These are phyloP conservation scores for Xerocomus subilludens DNA, from an alignment of 1,284 basidiomycete genomes.

Conservation along the genomic window DNA sequence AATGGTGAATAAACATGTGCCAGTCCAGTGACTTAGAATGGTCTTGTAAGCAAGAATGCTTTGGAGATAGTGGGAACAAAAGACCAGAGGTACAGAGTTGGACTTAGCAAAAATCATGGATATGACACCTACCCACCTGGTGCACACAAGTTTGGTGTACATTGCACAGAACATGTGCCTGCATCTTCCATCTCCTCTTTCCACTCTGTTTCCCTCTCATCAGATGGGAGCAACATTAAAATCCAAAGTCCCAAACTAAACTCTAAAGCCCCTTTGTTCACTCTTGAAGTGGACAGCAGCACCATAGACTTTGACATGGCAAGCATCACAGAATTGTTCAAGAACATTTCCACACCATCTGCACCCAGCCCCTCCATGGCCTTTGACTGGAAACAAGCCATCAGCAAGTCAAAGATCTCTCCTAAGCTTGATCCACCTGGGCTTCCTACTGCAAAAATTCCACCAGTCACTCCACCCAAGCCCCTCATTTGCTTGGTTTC, in stretches of 20 bases:
- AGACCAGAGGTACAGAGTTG: no score
- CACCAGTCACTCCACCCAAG: conserved; percentile 49
- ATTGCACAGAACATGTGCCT: conserved; percentile 62
- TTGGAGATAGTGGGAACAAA: no score
- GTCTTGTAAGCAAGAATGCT: no score
- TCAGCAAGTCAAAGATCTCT: conserved; percentile 40
- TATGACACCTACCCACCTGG: conserved; percentile 66
- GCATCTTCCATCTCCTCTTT: conserved; percentile 82
- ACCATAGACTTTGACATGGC: conserved; percentile 61
- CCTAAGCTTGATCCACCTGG: conserved; percentile 61
- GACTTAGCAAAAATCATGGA: no score
- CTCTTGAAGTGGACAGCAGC: conserved; percentile 57
- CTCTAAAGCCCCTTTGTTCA: conserved; percentile 56
- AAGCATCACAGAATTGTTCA: conserved; percentile 76
- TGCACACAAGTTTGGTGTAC: conserved; percentile 54
- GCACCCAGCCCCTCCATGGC: conserved; percentile 59
- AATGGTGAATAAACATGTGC: no score
- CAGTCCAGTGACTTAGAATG: no score
- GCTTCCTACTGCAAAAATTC: conserved; percentile 59
- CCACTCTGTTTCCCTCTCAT: conserved; percentile 82
- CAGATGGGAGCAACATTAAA: conserved; percentile 65
- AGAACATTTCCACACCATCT: conserved; percentile 67
- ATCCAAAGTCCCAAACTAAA: conserved; percentile 42
- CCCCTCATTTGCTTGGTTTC: conserved; percentile 50
- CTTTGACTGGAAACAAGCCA: conserved; percentile 62